phyloP scores from a whole-genome alignment of 2,329 filamentous ascomycete species.

The Aspergillus piperis region DNA sequence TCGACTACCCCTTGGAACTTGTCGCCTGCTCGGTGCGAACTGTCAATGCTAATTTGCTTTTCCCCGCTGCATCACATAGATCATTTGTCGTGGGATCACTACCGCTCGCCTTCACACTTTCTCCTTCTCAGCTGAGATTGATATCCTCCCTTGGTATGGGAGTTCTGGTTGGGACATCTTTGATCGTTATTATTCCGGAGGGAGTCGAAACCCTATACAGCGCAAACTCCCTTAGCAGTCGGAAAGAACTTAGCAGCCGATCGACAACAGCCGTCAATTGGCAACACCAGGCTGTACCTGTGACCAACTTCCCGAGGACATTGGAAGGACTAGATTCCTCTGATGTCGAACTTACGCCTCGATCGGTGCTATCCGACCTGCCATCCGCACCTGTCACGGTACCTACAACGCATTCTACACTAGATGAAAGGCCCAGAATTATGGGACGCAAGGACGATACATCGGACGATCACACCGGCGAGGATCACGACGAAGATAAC shows the following conservation, averaged over 20 bases:
- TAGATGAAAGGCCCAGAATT: constrained; percentile 24
- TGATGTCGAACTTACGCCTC: background rate
- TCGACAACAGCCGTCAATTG: constrained; percentile 30
- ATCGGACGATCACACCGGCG: constrained; percentile 39
- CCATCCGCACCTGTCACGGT: constrained; percentile 7
- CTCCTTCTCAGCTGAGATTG: constrained; percentile 80
- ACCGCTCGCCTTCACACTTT: constrained; percentile 84
- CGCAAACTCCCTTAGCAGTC: constrained; percentile 41
- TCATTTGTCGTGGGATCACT: constrained; percentile 92
- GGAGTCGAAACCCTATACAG: constrained; percentile 87
- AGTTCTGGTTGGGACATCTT: constrained; percentile 87
- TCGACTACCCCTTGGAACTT: constrained; percentile 3
- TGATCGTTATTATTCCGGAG: constrained; percentile 97
- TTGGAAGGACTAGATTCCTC: background rate
- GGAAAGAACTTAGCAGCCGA: constrained; percentile 35
- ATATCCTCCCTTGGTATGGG: constrained; percentile 93
- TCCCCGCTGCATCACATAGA: constrained; percentile 50
- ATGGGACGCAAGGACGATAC: constrained; percentile 29
- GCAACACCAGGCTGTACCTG: constrained; percentile 28
- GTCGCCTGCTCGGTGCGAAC: background rate
- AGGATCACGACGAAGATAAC: constrained; percentile 46
- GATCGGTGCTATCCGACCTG: background rate
- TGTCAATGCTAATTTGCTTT: constrained; percentile 15
- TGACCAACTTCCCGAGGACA: constrained; percentile 6
- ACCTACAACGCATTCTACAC: constrained; percentile 25